phyloP scores from a whole-genome alignment of 2,329 filamentous ascomycete genomes.

The Xylariaceae sp. region DNA sequence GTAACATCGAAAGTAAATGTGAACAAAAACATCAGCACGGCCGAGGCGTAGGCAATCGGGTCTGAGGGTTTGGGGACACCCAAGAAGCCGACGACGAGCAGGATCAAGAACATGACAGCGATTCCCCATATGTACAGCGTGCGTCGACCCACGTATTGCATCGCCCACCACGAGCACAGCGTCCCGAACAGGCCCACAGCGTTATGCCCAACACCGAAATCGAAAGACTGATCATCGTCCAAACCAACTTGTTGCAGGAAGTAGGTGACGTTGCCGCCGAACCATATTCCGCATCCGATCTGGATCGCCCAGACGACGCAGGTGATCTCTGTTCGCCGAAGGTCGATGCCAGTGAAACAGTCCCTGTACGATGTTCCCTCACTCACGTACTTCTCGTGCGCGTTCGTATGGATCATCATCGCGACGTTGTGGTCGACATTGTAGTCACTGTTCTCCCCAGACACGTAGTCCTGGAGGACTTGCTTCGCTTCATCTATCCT shows the following conservation, averaged over 20 bases:
- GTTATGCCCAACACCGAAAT: slow-evolving; percentile 35
- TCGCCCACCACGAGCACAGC: slow-evolving; percentile 34
- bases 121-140: slow-evolving; percentile 34
- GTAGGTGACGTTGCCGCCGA: slow-evolving; percentile 26
- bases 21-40: slow-evolving; percentile 28
- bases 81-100: slow-evolving; percentile 33
- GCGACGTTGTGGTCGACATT: slow-evolving; percentile 20
- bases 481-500: background rate
- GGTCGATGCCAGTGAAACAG: slow-evolving; percentile 4
- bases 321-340: slow-evolving; percentile 3
- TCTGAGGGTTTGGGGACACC: slow-evolving; percentile 29
- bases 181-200: slow-evolving; percentile 38
- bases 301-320: slow-evolving; percentile 25
- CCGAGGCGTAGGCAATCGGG: slow-evolving; percentile 33
- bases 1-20: slow-evolving; percentile 16
- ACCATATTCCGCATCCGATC: slow-evolving; percentile 23
- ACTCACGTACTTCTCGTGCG: slow-evolving; percentile 38
- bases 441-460: background rate
- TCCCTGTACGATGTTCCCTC: slow-evolving; percentile 31
- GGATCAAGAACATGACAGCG: slow-evolving; percentile 27
- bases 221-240: slow-evolving; percentile 31
- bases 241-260: slow-evolving; percentile 20
- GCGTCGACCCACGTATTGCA: slow-evolving; percentile 33
- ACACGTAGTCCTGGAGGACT: background rate
- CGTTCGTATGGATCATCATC: slow-evolving; percentile 51